Evolutionary conservation across 805 yeast species (phyloP), one percentile per base, ranked within the genome.

Genomic region (Lipomyces chichibuensis): DNA sequence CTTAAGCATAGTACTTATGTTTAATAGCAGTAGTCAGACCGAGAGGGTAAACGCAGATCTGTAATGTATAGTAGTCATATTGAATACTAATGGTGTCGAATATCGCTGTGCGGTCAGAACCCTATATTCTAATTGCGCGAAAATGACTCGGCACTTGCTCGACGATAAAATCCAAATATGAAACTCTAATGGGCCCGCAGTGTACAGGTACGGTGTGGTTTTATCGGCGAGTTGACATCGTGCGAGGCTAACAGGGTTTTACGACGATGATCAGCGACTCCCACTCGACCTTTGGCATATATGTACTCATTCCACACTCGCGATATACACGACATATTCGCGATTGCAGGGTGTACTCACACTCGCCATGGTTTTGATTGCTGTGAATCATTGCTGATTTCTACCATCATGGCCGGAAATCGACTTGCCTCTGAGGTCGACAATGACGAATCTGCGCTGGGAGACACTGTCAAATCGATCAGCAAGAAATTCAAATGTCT

Each of bases 401-500:
- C 23, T 11, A 6, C 20, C 6, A 43, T 43, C 33, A 52, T 52
- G 55, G 32, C 29, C 17, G 55, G 55, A 52, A 25, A 52, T 11
- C 33, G n/a, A n/a, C 33, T 29, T 11, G n/a, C 32, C 8, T 25
- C 55, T 17, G 55, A 52, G 5, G 7, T 2, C 55, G 55, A 25
- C 32, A 52, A 13, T 52, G 49, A 23, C 32, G 33, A 25, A n/a
- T 29, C 55, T 49, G 53, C 25, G 53, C 14, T 2, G 7, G 27
- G 20, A n/a, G 25, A 49, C 17, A 14, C 37, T 25, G 60, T 29
- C 35, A 39, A 39, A 53, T 32, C 53, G 9, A 29, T 13, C 35
- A 60, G 68, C 33, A 60, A 46, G 46, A 67, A 70, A 63, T 71
- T 71, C 65, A 65, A 71, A 25, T 74, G 76, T 56, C 61, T 66